These are phyloP conservation scores for Neofusicoccum laricinum DNA, from an alignment of 2,329 filamentous ascomycete genomes.

Conservation along the genomic window DNA sequence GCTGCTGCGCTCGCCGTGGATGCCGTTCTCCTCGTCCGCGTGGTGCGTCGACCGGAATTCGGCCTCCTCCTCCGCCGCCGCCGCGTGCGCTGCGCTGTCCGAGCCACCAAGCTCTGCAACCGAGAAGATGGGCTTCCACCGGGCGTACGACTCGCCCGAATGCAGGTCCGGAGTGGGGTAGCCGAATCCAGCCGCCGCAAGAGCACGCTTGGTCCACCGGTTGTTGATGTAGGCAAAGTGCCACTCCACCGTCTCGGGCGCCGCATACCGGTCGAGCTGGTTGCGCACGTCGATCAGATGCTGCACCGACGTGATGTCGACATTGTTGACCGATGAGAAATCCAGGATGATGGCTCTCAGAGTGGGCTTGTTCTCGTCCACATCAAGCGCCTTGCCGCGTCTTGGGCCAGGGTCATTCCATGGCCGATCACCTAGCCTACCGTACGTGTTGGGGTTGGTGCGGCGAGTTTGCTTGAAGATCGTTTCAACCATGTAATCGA, in stretches of 20 bases:
- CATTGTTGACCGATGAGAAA: conserved; percentile 89
- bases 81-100: conserved; percentile 65
- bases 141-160: conserved; percentile 53
- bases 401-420: conserved; percentile 91
- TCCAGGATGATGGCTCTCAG: conserved; percentile 91
- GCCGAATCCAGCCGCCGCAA: conserved; percentile 84
- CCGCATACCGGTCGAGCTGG: conserved; percentile 81
- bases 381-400: conserved; percentile 48
- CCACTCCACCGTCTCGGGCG: conserved; percentile 85
- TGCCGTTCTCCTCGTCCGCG: conserved; percentile 15
- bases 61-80: conserved; percentile 51
- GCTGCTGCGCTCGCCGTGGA: not conserved
- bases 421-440: conserved; percentile 58
- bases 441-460: conserved; percentile 67
- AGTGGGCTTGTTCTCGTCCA: conserved; percentile 57
- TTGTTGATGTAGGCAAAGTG: conserved; percentile 94
- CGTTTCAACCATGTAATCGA: conserved; percentile 60
- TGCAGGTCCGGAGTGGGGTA: conserved; percentile 62
- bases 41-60: not conserved
- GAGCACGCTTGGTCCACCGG: conserved; percentile 88
- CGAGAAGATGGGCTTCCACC: conserved; percentile 94
- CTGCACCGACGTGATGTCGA: conserved; percentile 90
- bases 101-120: conserved; percentile 80
- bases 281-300: conserved; percentile 92
- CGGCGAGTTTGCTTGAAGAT: conserved; percentile 65